A percentile compares a stretch with the other conserved stretches of the same genome.
Evolutionary conservation across 768 basidiomycete genomes (phyloP).

Genomic region (Suillus occidentalis): DNA sequence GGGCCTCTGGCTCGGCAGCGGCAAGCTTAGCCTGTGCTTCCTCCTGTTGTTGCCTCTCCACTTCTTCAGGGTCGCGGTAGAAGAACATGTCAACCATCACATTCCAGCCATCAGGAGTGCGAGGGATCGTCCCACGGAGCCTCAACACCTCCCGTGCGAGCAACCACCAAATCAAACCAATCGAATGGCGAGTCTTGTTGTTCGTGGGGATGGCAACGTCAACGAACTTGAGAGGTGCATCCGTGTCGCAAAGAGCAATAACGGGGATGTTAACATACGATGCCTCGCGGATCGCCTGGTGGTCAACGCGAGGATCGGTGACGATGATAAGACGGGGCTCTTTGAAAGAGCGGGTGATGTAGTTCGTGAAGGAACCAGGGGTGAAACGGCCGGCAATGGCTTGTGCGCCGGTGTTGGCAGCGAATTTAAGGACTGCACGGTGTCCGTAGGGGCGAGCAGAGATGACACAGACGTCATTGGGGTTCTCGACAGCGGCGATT

Average conservation of each 20-base stretch:
- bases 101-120: constrained; percentile 92
- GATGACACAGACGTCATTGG: constrained; percentile 96
- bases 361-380: constrained; percentile 98
- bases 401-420: constrained; percentile 96
- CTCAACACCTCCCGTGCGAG: constrained; percentile 97
- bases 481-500: constrained; percentile 97
- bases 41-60: constrained; percentile 96
- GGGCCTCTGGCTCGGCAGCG: constrained; percentile 58
- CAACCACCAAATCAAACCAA: constrained; percentile 97
- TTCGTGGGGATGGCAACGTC: constrained; percentile 99
- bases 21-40: constrained; percentile 81
- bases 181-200: constrained; percentile 98
- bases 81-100: constrained; percentile 99
- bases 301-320: constrained; percentile 98
- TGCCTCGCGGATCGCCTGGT: constrained; percentile 99
- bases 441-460: constrained; percentile 98
- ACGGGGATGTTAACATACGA: constrained; percentile 99
- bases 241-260: constrained; percentile 98
- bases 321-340: constrained; percentile 98
- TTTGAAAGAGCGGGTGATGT: constrained; percentile 99
- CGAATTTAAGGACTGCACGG: constrained; percentile 98
- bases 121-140: constrained; percentile 89
- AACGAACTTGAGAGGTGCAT: constrained; percentile 96
- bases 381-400: constrained; percentile 99
- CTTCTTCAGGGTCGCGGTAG: constrained; percentile 99